A percentile compares a stretch with the other conserved stretches of the same genome.
phyloP scores from a whole-genome alignment of 352 stramenopile species.

The Elongisporangium senticosum region DNA sequence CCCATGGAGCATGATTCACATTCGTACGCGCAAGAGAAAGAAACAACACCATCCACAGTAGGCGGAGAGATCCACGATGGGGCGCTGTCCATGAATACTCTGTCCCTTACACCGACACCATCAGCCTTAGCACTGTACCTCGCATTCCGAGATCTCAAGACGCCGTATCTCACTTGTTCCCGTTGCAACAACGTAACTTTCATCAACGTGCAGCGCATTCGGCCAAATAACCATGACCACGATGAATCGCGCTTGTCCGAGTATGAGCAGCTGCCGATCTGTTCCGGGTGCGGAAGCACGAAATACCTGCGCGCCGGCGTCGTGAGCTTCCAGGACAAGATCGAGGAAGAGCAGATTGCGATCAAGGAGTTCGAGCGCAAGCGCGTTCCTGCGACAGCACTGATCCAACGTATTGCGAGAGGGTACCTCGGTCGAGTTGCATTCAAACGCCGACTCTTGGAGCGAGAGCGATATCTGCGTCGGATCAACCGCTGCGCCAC shows the following conservation, averaged over 20 bases:
- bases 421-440: constrained; percentile 57
- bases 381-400: constrained; percentile 36
- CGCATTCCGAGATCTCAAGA: constrained; percentile 28
- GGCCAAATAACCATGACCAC: constrained; percentile 5
- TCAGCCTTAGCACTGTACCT: constrained; percentile 7
- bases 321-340: constrained; percentile 74
- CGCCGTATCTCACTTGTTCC: constrained; percentile 71
- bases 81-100: not conserved
- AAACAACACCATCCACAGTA: not conserved
- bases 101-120: not conserved
- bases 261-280: constrained; percentile 60
- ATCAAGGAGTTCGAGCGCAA: constrained; percentile 65
- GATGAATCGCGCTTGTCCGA: constrained; percentile 13
- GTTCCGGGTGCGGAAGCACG: constrained; percentile 57
- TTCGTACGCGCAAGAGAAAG: not conserved
- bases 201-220: constrained; percentile 54
- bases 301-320: constrained; percentile 65
- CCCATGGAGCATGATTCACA: not conserved
- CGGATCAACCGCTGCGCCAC: constrained; percentile 47
- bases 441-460: constrained; percentile 38
- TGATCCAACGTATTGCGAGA: constrained; percentile 57
- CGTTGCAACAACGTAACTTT: constrained; percentile 77
- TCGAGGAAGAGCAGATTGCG: constrained; percentile 49
- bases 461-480: constrained; percentile 38
- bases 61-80: not conserved